Conservation (phyloP, 371 early-diverging fungal genomes). For the Mucor indicus region DNA sequence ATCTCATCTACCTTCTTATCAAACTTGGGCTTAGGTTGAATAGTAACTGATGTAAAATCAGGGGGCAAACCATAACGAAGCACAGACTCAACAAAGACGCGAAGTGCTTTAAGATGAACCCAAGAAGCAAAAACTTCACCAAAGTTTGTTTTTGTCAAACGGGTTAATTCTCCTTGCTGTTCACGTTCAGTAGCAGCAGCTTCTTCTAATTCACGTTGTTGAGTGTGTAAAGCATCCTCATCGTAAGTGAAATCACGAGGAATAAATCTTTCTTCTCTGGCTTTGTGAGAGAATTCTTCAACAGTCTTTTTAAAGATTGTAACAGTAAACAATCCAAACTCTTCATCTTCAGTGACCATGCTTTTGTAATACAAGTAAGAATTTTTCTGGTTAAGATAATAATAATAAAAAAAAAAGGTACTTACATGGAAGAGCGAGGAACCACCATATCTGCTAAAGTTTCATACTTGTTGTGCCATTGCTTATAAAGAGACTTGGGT, state of each 20-base stretch:
- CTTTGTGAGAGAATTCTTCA: conserved; percentile 88
- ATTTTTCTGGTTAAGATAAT: not conserved
- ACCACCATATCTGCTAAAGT: conserved; percentile 90
- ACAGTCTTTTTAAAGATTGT: conserved; percentile 82
- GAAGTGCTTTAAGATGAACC: conserved; percentile 91
- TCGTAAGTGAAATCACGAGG: conserved; percentile 94
- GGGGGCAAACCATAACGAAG: conserved; percentile 96
- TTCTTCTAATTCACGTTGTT: conserved; percentile 73
- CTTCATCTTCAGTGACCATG: conserved; percentile 88
- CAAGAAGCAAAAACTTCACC: conserved; percentile 88
- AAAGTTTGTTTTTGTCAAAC: conserved; percentile 90
- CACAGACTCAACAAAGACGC: conserved; percentile 95
- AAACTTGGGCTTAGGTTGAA: conserved; percentile 77
- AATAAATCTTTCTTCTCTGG: conserved; percentile 87
- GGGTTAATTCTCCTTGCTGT: conserved; percentile 67
- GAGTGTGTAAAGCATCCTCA: conserved; percentile 70
- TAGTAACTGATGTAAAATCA: conserved; percentile 83
- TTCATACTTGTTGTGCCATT: conserved; percentile 88
- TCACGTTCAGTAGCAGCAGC: conserved; percentile 76
- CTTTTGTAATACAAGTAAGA: conserved; percentile 27
- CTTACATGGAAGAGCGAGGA: conserved; percentile 89
- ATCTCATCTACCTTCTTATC: conserved; percentile 74
- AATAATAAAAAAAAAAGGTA: not conserved
- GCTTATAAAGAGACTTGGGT: conserved; percentile 74
- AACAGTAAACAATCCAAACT: conserved; percentile 90